Percentiles rank a stretch among this genome's conserved stretches.
phyloP scores from a whole-genome alignment of 1,284 basidiomycete genomes.

The Boletus nobilissimus region DNA sequence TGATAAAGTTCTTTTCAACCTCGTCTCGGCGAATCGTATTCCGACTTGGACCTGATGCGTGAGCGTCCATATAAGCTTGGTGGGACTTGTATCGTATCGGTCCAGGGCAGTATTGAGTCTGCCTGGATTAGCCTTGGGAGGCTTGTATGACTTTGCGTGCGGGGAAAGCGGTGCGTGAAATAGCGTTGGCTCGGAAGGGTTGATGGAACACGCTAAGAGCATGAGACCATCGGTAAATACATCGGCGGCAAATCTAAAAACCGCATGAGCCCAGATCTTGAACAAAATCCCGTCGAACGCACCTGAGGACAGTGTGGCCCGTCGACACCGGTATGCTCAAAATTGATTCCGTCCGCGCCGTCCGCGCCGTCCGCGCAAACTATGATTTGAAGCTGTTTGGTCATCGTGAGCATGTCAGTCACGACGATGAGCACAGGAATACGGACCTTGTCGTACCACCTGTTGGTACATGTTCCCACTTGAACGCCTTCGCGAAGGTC shows the following conservation, averaged over 20 bases:
- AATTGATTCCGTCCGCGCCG: conserved; percentile 97
- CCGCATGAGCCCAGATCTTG: background rate
- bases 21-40: conserved; percentile 93
- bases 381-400: conserved; percentile 87
- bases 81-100: conserved; percentile 80
- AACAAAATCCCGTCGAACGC: background rate
- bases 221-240: conserved; percentile 97
- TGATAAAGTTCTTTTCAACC: conserved; percentile 89
- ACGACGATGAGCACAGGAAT: background rate
- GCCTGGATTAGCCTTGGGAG: conserved; percentile 46
- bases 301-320: conserved; percentile 93
- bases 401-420: background rate
- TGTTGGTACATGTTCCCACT: conserved; percentile 94
- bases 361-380: conserved; percentile 91
- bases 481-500: conserved; percentile 84
- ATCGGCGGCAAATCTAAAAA: conserved; percentile 79
- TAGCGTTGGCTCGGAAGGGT: conserved; percentile 90
- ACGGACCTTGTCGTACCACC: conserved; percentile 88
- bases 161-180: conserved; percentile 93
- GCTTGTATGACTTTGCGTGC: conserved; percentile 79
- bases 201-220: conserved; percentile 94
- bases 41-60: conserved; percentile 85
- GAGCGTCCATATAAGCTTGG: conserved; percentile 96
- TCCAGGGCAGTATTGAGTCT: conserved; percentile 36
- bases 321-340: conserved; percentile 97